These are phyloP conservation scores for Rhodotorula paludigena DNA, from an alignment of 768 basidiomycete species.

Conservation along the genomic window DNA sequence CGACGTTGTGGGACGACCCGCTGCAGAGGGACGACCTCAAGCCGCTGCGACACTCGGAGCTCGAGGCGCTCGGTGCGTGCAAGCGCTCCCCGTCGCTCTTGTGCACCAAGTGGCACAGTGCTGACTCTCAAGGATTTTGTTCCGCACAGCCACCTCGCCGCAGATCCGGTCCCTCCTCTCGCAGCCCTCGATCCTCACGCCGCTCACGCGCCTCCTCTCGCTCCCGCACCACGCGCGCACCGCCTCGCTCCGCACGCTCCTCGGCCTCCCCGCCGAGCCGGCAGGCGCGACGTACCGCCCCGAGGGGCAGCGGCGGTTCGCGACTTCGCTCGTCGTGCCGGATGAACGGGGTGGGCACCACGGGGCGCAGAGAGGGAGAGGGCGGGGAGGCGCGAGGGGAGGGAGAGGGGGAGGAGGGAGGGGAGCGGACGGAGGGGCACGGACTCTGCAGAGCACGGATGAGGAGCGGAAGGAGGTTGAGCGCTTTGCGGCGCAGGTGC, in stretches of 20 bases:
- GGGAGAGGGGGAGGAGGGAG: not conserved
- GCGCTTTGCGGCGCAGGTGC: slow-evolving; percentile 15
- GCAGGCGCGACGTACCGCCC: slow-evolving; percentile 12
- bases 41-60: slow-evolving; percentile 32
- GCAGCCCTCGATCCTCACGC: slow-evolving; percentile 6
- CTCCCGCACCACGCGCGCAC: slow-evolving; percentile 23
- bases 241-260: slow-evolving; percentile 24
- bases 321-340: slow-evolving; percentile 1
- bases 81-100: no score
- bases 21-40: slow-evolving; percentile 35
- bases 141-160: slow-evolving; percentile 13
- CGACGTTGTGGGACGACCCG: slow-evolving; percentile 34
- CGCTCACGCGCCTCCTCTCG: slow-evolving; percentile 11
- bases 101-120: no score
- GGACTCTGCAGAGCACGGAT: slow-evolving; percentile 21
- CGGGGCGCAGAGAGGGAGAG: not conserved
- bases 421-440: not conserved
- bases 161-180: slow-evolving; percentile 18
- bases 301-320: slow-evolving; percentile 9
- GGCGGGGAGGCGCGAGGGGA: not conserved
- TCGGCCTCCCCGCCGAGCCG: slow-evolving; percentile 20
- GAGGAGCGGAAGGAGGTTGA: slow-evolving; percentile 25
- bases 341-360: not conserved
- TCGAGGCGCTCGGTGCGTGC: slow-evolving; percentile 30
- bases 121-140: not conserved